Base-by-base conservation (phyloP, 306 rosid genomes). In the Fragaria iinumae region DNA sequence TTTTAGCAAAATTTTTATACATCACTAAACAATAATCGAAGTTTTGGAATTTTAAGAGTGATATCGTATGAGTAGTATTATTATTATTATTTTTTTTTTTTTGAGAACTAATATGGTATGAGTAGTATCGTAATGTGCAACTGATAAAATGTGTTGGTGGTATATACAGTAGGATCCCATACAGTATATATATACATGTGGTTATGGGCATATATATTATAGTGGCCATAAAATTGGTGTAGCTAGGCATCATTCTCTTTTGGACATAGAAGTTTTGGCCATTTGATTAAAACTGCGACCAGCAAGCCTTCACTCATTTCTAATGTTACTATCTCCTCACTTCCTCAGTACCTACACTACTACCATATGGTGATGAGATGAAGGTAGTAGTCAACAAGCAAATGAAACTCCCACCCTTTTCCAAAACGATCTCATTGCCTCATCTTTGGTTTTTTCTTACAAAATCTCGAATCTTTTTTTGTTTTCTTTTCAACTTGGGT, bases 311-410 rank as follows among this genome's bases (percentile, higher is more conserved):
- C 88, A 91, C 91, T 91, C 90, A 89, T 89, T 87, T 86, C 90
- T 73, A 74, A 83, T 85, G 76, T 84, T 85, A 85, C 90, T 85
- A 83, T 78, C 88, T 12, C 39, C 67, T 57, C 25, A n/a, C 14
- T 8, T 8, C 41, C 85, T 86, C 78, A 78, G 80, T 83, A 83
- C 74, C 76, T 64, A 85, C 83, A 87, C 82, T 76, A 68, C 67
- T 21, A 27, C 36, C 29, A 43, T 44, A 27, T 20, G 72, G 77
- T 62, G 59, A 43, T 67, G 81, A 81, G 60, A 86, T 79, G 81
- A 71, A 74, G 73, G 38, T 84, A 88, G 95, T 90, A 88, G 95
- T 90, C 95, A 91, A 91, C 91, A 66, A 75, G 73, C 90, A 77
- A 79, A 85, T 92, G 86, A 89, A 87, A 80, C 29, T 67, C 80